Percentiles rank a stretch among this genome's conserved stretches.
Evolutionary conservation across 768 basidiomycete species (phyloP).

Genomic region (Mycena pura): DNA sequence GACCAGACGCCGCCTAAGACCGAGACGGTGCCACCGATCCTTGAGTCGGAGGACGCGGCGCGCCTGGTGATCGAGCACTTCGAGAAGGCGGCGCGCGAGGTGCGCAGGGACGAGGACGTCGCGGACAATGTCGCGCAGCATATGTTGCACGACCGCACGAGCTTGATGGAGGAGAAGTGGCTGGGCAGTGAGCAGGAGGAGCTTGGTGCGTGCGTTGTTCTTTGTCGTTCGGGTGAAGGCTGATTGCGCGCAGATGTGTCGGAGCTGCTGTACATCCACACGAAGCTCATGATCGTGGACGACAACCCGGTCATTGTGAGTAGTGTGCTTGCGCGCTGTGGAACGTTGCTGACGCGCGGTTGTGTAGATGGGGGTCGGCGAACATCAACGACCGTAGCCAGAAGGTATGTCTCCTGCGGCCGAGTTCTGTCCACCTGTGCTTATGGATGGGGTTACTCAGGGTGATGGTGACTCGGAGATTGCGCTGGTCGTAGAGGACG

Average conservation of each 20-base stretch:
- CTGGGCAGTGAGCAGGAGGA: slow-evolving; percentile 85
- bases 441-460: slow-evolving; percentile 40
- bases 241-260: slow-evolving; percentile 67
- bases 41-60: slow-evolving; percentile 71
- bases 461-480: slow-evolving; percentile 97
- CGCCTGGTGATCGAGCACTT: slow-evolving; percentile 71
- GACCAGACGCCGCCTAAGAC: slow-evolving; percentile 60
- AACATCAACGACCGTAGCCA: slow-evolving; percentile 92
- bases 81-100: slow-evolving; percentile 63
- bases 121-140: slow-evolving; percentile 85
- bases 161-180: slow-evolving; percentile 82
- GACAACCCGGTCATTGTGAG: slow-evolving; percentile 87
- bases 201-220: slow-evolving; percentile 66
- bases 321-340: slow-evolving; percentile 18
- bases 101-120: slow-evolving; percentile 68
- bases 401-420: slow-evolving; percentile 47
- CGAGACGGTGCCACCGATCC: slow-evolving; percentile 72
- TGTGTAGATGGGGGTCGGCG: slow-evolving; percentile 83
- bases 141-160: slow-evolving; percentile 66
- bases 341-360: neutral
- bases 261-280: slow-evolving; percentile 85
- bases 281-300: slow-evolving; percentile 94
- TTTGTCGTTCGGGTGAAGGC: slow-evolving; percentile 18
- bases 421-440: neutral
- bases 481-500: slow-evolving; percentile 89